Conservation (phyloP, 495 filamentous ascomycete species). For the Tuber borchii region DNA sequence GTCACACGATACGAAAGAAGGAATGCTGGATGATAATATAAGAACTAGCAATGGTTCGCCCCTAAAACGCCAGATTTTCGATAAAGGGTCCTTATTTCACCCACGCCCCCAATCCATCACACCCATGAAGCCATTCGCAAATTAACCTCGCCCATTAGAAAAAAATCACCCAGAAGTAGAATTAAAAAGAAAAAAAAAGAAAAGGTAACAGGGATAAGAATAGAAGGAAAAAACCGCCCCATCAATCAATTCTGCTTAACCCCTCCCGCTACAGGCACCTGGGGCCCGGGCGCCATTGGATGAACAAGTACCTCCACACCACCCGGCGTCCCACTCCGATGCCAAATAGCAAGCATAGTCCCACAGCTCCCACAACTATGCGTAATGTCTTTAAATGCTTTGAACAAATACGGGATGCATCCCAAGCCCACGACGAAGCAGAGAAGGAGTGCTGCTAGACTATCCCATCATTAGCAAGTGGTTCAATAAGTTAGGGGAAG, state of each 20-base stretch:
- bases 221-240: not conserved
- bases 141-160: not conserved
- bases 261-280: not conserved
- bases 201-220: not conserved
- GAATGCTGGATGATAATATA: not conserved
- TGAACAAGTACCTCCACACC: constrained; percentile 21
- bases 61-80: not conserved
- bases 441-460: constrained; percentile 13
- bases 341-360: constrained; percentile 25
- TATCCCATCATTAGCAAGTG: constrained; percentile 4
- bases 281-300: not conserved
- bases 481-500: not conserved
- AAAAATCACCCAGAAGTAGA: not conserved
- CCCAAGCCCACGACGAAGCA: constrained; percentile 16
- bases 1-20: not conserved
- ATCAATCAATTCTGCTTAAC: not conserved
- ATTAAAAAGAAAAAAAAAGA: not conserved
- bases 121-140: not conserved
- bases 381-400: constrained; percentile 21
- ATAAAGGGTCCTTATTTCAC: not conserved
- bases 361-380: constrained; percentile 26
- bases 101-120: not conserved
- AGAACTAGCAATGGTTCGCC: not conserved
- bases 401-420: constrained; percentile 27
- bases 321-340: constrained; percentile 21